A percentile compares a stretch with the other conserved stretches of the same genome.
These are phyloP conservation scores for Dioszegia hungarica DNA, from an alignment of 768 basidiomycete species.

Conservation along the genomic window DNA sequence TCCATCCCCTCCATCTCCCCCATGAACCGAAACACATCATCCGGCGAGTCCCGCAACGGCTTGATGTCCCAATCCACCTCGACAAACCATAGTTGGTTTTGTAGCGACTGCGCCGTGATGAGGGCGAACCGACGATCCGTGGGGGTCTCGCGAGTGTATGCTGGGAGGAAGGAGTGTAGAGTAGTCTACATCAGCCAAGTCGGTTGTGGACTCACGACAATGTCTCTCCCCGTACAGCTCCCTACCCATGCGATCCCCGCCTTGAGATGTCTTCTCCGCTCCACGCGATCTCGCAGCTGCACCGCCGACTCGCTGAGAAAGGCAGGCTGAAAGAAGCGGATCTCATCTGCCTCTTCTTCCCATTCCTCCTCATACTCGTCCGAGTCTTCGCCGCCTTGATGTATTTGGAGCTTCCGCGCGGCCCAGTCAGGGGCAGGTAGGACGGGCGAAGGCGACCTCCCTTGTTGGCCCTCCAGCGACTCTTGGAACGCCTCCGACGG, in stretches of 20 bases:
- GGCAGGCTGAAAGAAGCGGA: slow-evolving; percentile 79
- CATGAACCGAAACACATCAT: slow-evolving; percentile 89
- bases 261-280: slow-evolving; percentile 79
- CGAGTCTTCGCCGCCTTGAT: slow-evolving; percentile 27
- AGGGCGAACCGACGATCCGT: slow-evolving; percentile 77
- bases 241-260: slow-evolving; percentile 84
- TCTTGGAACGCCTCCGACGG: too few species aligned
- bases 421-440: slow-evolving; percentile 42
- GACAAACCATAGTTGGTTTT: slow-evolving; percentile 89
- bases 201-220: slow-evolving; percentile 62
- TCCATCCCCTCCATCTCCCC: slow-evolving; percentile 58
- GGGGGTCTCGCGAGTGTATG: slow-evolving; percentile 69
- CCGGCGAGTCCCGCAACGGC: slow-evolving; percentile 75
- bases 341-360: slow-evolving; percentile 54
- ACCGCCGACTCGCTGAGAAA: slow-evolving; percentile 84
- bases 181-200: slow-evolving; percentile 59
- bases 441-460: too few species aligned
- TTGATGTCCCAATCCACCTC: slow-evolving; percentile 93
- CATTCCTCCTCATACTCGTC: slow-evolving; percentile 34
- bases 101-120: slow-evolving; percentile 81
- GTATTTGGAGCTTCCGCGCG: slow-evolving; percentile 42
- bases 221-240: slow-evolving; percentile 90
- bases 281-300: slow-evolving; percentile 82
- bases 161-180: slow-evolving; percentile 79
- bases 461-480: too few species aligned